Evolutionary conservation across 441 rosid genomes (phyloP), one percentile per base, ranked within the genome.

Genomic region (Erodium moschatum): DNA sequence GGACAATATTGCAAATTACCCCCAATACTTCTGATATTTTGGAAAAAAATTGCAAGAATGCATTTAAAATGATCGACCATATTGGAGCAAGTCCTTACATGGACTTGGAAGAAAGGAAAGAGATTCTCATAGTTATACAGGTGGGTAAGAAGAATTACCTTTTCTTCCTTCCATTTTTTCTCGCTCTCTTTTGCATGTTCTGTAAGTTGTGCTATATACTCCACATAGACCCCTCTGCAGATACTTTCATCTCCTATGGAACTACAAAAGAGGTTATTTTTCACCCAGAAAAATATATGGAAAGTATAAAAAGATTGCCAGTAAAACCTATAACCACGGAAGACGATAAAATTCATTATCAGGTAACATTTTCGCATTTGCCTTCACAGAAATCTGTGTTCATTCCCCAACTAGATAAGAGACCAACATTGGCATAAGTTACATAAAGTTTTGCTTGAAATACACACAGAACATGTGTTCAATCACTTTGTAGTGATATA

Each of bases 181-280:
- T 82, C 84, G 62, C 75, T 69, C 69, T 81, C 85, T 80, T 76
- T 79, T 60, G 82, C 79, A 61, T 78, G 82, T 68, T 86, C 93
- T 75, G 80, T 81, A 68, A 88, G 84, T 67, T 81, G 80, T 33
- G 71, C 71, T 16, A 82, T 66, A 12, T 83, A 82, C 70, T 86
- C 87, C 61, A 85, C 85, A 58, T 83, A 86, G 65, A 81, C 80
- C 64, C 69, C 84, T 81, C 69, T 79, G 73, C 85, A 78, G 65
- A 81, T 74, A 78, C 69, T 76, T 72, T 88, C 93, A 18, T 88
- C 88, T 66, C 84, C 85, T 21, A 86, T 79, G 27, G 83, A 67
- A 79, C 90, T 88, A 72, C 74, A 58, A 7, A 56, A 8, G 4
- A 58, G 19, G 29, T 58, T 24, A 12, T 13, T 62, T 68, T 35